Conservation (phyloP, 2,329 filamentous ascomycete genomes). For the Arthrobotrys megalospora region DNA sequence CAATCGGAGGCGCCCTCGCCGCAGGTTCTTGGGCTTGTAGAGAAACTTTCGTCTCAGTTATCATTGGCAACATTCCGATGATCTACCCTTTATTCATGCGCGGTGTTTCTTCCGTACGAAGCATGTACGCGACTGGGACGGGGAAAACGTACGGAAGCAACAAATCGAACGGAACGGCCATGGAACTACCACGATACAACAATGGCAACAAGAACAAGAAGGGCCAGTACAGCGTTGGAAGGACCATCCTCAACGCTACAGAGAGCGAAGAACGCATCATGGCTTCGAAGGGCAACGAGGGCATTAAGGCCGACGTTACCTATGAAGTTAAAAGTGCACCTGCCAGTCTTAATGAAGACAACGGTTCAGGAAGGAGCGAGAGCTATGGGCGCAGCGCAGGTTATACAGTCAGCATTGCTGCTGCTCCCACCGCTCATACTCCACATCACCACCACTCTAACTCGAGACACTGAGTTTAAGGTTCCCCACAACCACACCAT, state of each 20-base stretch:
- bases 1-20: conserved; percentile 66
- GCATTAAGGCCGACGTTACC: conserved; percentile 54
- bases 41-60: conserved; percentile 68
- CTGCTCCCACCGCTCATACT: conserved; percentile 17
- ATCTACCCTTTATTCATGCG: conserved; percentile 66
- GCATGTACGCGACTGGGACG: conserved; percentile 56
- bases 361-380: not conserved
- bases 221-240: conserved; percentile 54
- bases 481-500: not conserved
- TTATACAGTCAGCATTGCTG: conserved; percentile 56
- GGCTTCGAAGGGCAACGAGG: conserved; percentile 44
- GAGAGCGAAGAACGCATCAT: conserved; percentile 61
- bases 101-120: conserved; percentile 44
- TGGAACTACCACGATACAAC: conserved; percentile 58
- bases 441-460: conserved; percentile 21
- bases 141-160: conserved; percentile 54
- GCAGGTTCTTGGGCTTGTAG: conserved; percentile 68
- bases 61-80: conserved; percentile 68
- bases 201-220: conserved; percentile 57
- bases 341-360: conserved; percentile 52
- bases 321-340: conserved; percentile 58
- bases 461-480: conserved; percentile 7
- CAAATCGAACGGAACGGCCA: conserved; percentile 53
- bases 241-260: conserved; percentile 54
- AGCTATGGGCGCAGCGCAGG: conserved; percentile 48